Conservation (phyloP, 2,329 filamentous ascomycete genomes). For the Trichophyton benhamiae region DNA sequence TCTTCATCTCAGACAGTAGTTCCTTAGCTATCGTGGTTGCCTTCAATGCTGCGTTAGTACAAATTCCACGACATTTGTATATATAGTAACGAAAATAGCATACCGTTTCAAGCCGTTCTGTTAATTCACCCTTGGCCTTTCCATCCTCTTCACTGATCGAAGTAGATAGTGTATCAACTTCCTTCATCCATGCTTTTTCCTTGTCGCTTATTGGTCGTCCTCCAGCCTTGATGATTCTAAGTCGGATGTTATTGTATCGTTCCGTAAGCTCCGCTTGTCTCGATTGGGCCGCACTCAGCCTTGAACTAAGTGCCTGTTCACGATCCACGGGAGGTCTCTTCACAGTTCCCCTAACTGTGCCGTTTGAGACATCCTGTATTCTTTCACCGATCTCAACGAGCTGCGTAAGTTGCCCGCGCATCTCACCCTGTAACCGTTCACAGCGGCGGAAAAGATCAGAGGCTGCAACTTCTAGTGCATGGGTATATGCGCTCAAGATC, state of each 20-base stretch:
- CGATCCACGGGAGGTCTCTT: conserved; percentile 23
- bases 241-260: conserved; percentile 35
- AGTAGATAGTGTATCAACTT: conserved; percentile 30
- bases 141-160: conserved; percentile 24
- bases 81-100: neutral
- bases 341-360: conserved; percentile 14
- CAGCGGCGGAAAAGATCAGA: conserved; percentile 43
- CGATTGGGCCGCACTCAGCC: conserved; percentile 30
- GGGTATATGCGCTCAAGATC: conserved; percentile 35
- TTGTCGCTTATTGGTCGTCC: conserved; percentile 36
- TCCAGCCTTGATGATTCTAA: conserved; percentile 31
- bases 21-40: conserved; percentile 29
- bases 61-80: neutral
- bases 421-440: conserved; percentile 36
- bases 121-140: conserved; percentile 10
- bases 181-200: conserved; percentile 34
- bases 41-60: conserved; percentile 10
- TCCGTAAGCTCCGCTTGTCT: conserved; percentile 30
- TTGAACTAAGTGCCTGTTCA: conserved; percentile 26
- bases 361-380: conserved; percentile 31
- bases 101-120: conserved; percentile 30
- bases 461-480: conserved; percentile 35
- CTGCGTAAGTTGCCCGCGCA: conserved; percentile 36
- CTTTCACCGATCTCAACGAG: conserved; percentile 35
- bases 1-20: conserved; percentile 25